Percentiles rank a stretch among this genome's conserved stretches.
These are phyloP conservation scores for Apiospora rasikravindrae DNA, from an alignment of 2,329 filamentous ascomycete species.

Conservation along the genomic window DNA sequence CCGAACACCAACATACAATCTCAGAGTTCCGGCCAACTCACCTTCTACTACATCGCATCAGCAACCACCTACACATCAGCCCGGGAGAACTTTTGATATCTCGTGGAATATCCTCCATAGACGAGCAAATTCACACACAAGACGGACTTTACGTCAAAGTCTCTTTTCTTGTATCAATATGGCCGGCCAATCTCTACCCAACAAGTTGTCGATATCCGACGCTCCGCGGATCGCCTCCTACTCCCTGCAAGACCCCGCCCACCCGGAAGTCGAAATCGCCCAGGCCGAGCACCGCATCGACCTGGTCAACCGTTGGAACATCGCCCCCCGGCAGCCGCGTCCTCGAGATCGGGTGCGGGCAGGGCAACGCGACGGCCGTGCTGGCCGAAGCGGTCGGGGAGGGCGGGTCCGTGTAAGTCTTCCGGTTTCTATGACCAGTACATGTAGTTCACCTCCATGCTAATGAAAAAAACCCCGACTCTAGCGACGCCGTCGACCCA, in stretches of 20 bases:
- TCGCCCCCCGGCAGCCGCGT: constrained; percentile 45
- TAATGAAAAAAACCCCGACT: too few relatives aligned
- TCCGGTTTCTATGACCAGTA: too few relatives aligned
- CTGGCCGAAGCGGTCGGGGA: constrained; percentile 54
- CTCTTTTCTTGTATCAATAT: too few relatives aligned
- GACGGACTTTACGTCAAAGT: too few relatives aligned
- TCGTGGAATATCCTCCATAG: not conserved
- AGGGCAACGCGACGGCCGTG: constrained; percentile 61
- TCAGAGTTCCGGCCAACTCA: too few relatives aligned
- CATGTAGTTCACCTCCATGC: not conserved
- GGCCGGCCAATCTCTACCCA: not conserved
- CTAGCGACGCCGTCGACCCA: constrained; percentile 55
- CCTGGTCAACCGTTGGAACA: constrained; percentile 42
- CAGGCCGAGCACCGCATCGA: constrained; percentile 44
- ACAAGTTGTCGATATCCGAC: not conserved
- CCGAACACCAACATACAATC: too few relatives aligned
- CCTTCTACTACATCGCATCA: too few relatives aligned
- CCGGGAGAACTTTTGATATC: too few relatives aligned
- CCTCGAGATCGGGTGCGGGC: constrained; percentile 65
- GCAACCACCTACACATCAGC: too few relatives aligned
- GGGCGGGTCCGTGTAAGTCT: constrained; percentile 43
- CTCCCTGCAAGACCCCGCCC: constrained; percentile 21
- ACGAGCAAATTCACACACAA: not conserved
- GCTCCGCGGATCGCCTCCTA: constrained; percentile 20
- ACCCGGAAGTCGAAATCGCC: constrained; percentile 27